phyloP scores from a whole-genome alignment of 2,329 filamentous ascomycete genomes.

The Penicillium frequentans region DNA sequence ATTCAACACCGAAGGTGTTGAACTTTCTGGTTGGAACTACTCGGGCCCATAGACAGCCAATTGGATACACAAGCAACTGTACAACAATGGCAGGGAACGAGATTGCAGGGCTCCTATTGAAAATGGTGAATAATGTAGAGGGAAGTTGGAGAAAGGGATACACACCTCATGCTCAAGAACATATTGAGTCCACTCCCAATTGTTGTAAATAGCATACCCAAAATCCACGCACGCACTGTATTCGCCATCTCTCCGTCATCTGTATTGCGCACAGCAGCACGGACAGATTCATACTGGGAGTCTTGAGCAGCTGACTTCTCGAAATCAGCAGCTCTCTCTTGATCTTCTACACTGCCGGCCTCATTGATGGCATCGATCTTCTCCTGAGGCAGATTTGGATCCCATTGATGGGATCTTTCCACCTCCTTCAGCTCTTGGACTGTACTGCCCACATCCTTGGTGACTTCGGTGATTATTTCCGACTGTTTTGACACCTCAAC shows the following conservation, averaged over 20 bases:
- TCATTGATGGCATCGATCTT: slow-evolving; percentile 59
- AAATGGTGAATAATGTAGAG: neutral
- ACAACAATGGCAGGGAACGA: slow-evolving; percentile 58
- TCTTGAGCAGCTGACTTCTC: slow-evolving; percentile 52
- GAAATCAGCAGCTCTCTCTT: slow-evolving; percentile 59
- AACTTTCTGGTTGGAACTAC: slow-evolving; percentile 33
- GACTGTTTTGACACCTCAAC: neutral
- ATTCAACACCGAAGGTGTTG: slow-evolving; percentile 31
- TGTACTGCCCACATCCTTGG: neutral
- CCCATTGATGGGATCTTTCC: slow-evolving; percentile 44
- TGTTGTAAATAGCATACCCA: slow-evolving; percentile 57
- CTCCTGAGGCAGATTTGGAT: slow-evolving; percentile 61
- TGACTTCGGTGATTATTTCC: neutral
- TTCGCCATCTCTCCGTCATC: slow-evolving; percentile 62
- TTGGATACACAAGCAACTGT: slow-evolving; percentile 59
- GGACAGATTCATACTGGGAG: slow-evolving; percentile 63
- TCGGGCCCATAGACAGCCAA: slow-evolving; percentile 34
- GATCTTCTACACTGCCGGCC: slow-evolving; percentile 54
- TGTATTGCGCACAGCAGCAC: slow-evolving; percentile 62
- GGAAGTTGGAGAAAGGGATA: neutral
- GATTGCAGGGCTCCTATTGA: slow-evolving; percentile 46
- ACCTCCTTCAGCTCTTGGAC: slow-evolving; percentile 9
- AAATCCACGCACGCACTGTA: slow-evolving; percentile 61
- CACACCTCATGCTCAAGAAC: slow-evolving; percentile 53
- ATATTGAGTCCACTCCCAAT: slow-evolving; percentile 60